Base-by-base conservation (phyloP, 2,329 filamentous ascomycete genomes). In the Thermothelomyces thermophilus region DNA sequence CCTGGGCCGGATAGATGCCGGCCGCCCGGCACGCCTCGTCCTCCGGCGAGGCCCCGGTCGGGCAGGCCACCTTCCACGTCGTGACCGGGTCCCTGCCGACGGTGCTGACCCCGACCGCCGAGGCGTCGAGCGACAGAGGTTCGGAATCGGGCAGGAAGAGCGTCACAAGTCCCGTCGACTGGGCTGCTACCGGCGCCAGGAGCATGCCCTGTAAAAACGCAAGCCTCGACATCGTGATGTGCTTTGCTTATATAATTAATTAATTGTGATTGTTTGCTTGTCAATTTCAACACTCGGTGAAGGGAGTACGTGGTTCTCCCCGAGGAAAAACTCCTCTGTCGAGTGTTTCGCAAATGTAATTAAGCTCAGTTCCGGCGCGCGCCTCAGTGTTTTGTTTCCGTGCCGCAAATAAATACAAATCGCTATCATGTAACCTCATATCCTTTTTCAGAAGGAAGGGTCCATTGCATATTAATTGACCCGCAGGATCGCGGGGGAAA, bases 1-100 rank as follows among this genome's bases (percentile, higher is more conserved):
- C 45, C 17, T 58, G 37, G 8, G 48, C 53, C 1, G 56, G 53
- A 37, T 58, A 58, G 49, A 58, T 53, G 37, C 48, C 47, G 2
- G 51, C 51, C 5, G 51, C 24, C 20, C 53, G 56, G 34, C 56
- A 58, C 14, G 53, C 56, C 41, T 58, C 53, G 45, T 54, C 56
- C 13, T 53, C 51, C 0, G 53, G 56, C 2, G 51, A 56, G 1
- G 20, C 20, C 1, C 44, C 49, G 9, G 49, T 52, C 9, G 51
- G 53, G 41, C 56, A 58, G n/a, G 44, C 49, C 2, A 56, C 41
- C 17, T 45, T 5, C 2, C 53, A 16, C 2, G 39, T 47, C 5
- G 47, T 50, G 36, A 53, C 50, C 3, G 19, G 5, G 16, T 24
- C n/a, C 17, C 14, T 22, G 9, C 34, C 20, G 17, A 45, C 42